Conservation (phyloP, 192 early-diverging fungal species). For the Umbelopsis vinacea region DNA sequence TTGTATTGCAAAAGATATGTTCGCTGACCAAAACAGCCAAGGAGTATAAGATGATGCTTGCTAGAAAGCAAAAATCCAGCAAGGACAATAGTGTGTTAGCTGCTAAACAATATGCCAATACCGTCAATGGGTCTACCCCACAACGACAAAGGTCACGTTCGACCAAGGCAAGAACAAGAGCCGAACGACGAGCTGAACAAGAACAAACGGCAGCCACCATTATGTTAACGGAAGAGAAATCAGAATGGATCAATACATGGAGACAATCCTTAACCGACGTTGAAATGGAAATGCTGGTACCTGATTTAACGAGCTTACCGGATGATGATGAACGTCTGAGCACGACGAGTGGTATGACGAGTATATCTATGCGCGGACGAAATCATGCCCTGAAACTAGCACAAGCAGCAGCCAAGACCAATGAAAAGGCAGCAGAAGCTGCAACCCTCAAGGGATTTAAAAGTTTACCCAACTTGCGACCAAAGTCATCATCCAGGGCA, state of each 20-base stretch:
- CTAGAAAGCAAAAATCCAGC: neutral
- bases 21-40: neutral
- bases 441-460: slow-evolving; percentile 17
- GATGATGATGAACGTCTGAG: slow-evolving; percentile 1
- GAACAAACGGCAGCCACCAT: neutral
- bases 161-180: slow-evolving; percentile 1
- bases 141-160: slow-evolving; percentile 9
- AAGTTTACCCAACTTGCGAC: slow-evolving; percentile 9
- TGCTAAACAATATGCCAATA: neutral
- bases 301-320: slow-evolving; percentile 11
- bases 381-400: neutral
- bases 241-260: slow-evolving; percentile 16
- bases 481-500: slow-evolving; percentile 7
- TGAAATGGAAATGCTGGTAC: slow-evolving; percentile 18
- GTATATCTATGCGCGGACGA: slow-evolving; percentile 16
- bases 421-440: neutral
- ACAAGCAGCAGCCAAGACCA: neutral
- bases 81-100: neutral
- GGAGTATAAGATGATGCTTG: slow-evolving; percentile 2
- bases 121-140: neutral
- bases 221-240: slow-evolving; percentile 4
- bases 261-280: slow-evolving; percentile 7
- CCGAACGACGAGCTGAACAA: slow-evolving; percentile 13
- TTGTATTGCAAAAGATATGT: slow-evolving; percentile 16
- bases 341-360: slow-evolving; percentile 2